phyloP scores from a whole-genome alignment of 140 eudicot species.

The Stevia rebaudiana region DNA sequence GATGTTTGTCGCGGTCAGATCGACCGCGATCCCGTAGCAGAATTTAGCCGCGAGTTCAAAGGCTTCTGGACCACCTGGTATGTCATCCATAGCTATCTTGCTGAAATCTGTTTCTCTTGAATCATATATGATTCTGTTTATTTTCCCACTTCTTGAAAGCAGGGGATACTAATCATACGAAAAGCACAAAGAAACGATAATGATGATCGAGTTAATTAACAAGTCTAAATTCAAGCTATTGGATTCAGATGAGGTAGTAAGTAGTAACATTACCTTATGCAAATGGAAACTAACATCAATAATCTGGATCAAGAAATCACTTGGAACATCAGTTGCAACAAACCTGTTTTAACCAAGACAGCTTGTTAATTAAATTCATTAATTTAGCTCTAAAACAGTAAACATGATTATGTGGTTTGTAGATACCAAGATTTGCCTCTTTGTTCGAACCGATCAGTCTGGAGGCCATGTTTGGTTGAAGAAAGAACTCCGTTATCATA shows the following conservation, averaged over 20 bases:
- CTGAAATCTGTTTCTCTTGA: not conserved
- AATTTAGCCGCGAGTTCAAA: not conserved
- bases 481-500: constrained; percentile 57
- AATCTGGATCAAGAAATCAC: constrained; percentile 80
- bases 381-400: not conserved
- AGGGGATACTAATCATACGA: not conserved
- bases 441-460: constrained; percentile 81
- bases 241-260: too few species aligned
- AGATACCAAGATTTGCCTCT: constrained; percentile 92
- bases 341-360: constrained; percentile 42
- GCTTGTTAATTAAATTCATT: constrained; percentile 4
- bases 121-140: not conserved
- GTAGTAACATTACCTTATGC: constrained; percentile 36
- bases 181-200: too few species aligned
- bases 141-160: not conserved
- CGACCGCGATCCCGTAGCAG: not conserved
- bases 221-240: too few species aligned
- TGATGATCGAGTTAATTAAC: too few species aligned
- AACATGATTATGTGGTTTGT: constrained; percentile 14
- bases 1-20: not conserved
- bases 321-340: constrained; percentile 90
- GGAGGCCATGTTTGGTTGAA: constrained; percentile 54
- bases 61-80: not conserved
- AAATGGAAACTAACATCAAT: constrained; percentile 76
- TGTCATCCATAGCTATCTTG: not conserved